Conservation (phyloP, 2,329 filamentous ascomycete species). For the Scorias spongiosa region DNA sequence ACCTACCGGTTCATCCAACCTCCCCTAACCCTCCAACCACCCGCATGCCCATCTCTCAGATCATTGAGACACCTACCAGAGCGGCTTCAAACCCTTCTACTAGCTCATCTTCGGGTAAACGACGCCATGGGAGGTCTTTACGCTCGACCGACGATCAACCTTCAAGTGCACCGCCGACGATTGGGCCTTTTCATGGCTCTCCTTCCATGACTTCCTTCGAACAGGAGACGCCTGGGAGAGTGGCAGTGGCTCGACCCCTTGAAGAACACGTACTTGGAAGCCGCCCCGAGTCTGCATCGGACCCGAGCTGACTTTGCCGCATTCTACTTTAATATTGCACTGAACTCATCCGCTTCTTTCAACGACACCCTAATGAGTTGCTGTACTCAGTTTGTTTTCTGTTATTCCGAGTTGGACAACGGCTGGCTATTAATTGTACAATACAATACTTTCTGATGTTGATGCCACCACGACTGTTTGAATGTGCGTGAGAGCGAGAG, state of each 20-base stretch:
- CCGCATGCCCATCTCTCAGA: constrained; percentile 19
- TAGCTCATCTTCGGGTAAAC: constrained; percentile 18
- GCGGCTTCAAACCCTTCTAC: constrained; percentile 11
- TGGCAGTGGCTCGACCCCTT: constrained; percentile 14
- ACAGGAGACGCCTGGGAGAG: constrained; percentile 13
- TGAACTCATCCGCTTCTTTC: too few relatives aligned
- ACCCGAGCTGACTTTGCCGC: not conserved
- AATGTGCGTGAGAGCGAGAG: not conserved
- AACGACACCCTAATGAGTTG: not conserved
- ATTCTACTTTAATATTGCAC: too few relatives aligned
- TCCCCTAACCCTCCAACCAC: constrained; percentile 10
- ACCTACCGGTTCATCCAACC: constrained; percentile 6
- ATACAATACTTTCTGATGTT: not conserved
- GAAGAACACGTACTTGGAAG: constrained; percentile 7
- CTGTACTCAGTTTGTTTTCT: not conserved
- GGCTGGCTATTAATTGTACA: not conserved
- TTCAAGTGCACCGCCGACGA: not conserved
- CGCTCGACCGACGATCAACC: constrained; percentile 6
- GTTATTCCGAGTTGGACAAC: not conserved
- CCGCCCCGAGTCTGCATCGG: not conserved
- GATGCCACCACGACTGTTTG: not conserved
- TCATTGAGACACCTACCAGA: constrained; percentile 14
- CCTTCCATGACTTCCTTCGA: constrained; percentile 10
- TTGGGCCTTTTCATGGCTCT: constrained; percentile 9
- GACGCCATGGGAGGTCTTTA: constrained; percentile 14